Evolutionary conservation across 2,329 filamentous ascomycete species (phyloP).

Genomic region (Drechmeria coniospora): DNA sequence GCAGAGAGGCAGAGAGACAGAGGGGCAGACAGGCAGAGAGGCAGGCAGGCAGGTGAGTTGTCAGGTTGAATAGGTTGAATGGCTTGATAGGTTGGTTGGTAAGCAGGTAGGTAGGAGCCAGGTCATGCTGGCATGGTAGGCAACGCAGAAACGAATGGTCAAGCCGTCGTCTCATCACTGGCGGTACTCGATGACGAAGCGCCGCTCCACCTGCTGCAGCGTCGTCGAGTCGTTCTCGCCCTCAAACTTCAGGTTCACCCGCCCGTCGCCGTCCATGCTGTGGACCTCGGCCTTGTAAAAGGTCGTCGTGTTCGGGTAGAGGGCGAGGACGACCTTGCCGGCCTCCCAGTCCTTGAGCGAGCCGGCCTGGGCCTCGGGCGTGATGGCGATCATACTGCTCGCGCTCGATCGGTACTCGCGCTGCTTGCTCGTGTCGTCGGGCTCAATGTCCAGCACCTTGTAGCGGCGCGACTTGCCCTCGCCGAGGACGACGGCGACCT

Average conservation of each 20-base stretch:
- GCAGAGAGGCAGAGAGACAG: no score
- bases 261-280: slow-evolving; percentile 41
- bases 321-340: slow-evolving; percentile 58
- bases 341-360: slow-evolving; percentile 45
- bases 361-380: slow-evolving; percentile 31
- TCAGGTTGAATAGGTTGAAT: no score
- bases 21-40: no score
- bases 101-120: no score
- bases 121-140: no score
- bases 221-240: slow-evolving; percentile 61
- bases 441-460: slow-evolving; percentile 66
- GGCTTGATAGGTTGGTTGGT: no score
- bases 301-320: slow-evolving; percentile 72
- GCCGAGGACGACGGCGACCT: slow-evolving; percentile 59
- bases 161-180: slow-evolving; percentile 8
- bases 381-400: slow-evolving; percentile 63
- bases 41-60: no score
- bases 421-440: slow-evolving; percentile 52
- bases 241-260: slow-evolving; percentile 59
- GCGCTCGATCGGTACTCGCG: slow-evolving; percentile 57
- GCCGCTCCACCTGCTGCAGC: slow-evolving; percentile 58
- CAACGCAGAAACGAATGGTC: not conserved
- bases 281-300: slow-evolving; percentile 77
- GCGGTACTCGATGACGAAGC: slow-evolving; percentile 63
- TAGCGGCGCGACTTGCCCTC: slow-evolving; percentile 67